Evolutionary conservation across 2,329 filamentous ascomycete genomes (phyloP), one percentile per base, ranked within the genome.

Genomic region (Aspergillus sp.): DNA sequence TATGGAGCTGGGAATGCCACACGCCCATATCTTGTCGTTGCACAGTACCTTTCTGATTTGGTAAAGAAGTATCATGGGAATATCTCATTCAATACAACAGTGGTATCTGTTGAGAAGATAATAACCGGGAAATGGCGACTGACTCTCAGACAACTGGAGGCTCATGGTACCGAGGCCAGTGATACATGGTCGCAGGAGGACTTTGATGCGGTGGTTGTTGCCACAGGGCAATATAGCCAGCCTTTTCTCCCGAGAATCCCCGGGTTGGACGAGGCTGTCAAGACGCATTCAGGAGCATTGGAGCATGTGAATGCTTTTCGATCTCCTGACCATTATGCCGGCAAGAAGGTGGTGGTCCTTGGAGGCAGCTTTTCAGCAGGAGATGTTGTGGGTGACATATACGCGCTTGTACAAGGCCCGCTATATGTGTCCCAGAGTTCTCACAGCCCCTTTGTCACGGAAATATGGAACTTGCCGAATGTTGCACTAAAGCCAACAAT

Each of bases 121-220:
- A 64, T 76, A 0, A 52, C 17, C 56, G 49, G 11, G 43, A 61
- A 5, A 62, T 70, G 59, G 74, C 70, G 71, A 57, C 60, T 9
- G 51, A 75, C 1, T 67, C 68, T 2, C 59, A 74, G 27, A 19
- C 76, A 77, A 35, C 59, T 64, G 69, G 9, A 62, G 59, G 27
- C 55, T 50, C 2, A 59, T 47, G 8, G 57, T 58, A 23, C 43
- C 37, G 2, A 44, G 41, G 24, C 50, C 46, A n/a, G 56, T 12
- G 68, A 74, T 48, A 65, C 68, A 59, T 76, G 74, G 74, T 75
- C 73, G 76, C 62, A 70, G 40, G 72, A 79, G 57, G 61, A 58
- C 0, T 79, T 78, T 23, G 77, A 80, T 60, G 77, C 75, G 0
- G 52, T 79, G 1, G 66, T 79, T 12, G 72, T 78, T 37, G 77